Base-by-base conservation (phyloP, 2,329 filamentous ascomycete species). In the Colletotrichum sp. region DNA sequence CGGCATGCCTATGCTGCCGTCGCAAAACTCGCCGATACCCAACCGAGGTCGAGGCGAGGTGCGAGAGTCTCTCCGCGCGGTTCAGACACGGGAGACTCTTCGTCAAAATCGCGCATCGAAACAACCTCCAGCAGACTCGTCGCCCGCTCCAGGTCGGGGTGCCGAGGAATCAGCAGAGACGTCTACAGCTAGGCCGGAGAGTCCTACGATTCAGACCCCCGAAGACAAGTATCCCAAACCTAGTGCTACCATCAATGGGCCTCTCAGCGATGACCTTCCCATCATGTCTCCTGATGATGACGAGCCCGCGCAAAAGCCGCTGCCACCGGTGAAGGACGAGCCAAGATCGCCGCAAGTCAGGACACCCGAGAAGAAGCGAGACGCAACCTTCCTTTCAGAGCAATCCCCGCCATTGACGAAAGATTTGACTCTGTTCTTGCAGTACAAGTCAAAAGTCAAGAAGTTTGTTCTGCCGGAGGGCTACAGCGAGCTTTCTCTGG, bases 391-490 rank as follows among this genome's bases (percentile, higher is more conserved):
- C 57, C 92, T 91, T 77, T 88, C 92, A 26, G 93, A 93, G 57
- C 88, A 89, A 68, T 94, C 94, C 3, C 95, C 95, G 10, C 93
- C 94, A 44, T 88, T 87, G 18, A 85, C 88, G 9, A 98, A 98
- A 82, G 96, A 98, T 79, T 89, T 99, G 67, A 99, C 96, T 0
- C 87, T 99, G 52, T 99, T 99, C 83, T 85, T 99, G 77, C 96
- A 99, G 85, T 98, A 99, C 87, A 98, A 98, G 83, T 97, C 94
- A 80, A 97, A 97, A 83, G 96, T 99, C 80, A 99, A 98, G 86
- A 99, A 99, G 84, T 98, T 98, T 82, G 92, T 98, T 18, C 90
- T 99, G 39, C 88, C 95, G 1, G 96, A 98, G 83, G 96, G 96
- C 2, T 93, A 93, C 79, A 93, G 93, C 36, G 95, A 96, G 77